phyloP scores from a whole-genome alignment of 768 basidiomycete species.

The Pleurotus sapidus region DNA sequence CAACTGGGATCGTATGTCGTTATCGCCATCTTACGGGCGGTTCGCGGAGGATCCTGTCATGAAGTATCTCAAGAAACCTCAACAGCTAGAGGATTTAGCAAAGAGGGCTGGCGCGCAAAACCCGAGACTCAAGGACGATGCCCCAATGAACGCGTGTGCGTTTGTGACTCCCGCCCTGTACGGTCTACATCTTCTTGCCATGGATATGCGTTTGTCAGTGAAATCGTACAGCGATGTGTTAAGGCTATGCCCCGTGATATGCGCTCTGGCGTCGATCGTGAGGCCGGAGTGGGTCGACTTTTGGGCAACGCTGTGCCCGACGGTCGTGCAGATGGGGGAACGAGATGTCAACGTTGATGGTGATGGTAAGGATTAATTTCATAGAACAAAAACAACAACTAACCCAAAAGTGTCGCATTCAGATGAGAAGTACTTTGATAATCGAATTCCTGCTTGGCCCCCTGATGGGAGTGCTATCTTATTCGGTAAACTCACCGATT shows the following conservation, averaged over 20 bases:
- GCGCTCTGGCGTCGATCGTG: constrained; percentile 56
- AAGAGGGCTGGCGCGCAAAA: constrained; percentile 14
- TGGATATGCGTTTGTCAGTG: constrained; percentile 60
- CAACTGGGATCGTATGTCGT: constrained; percentile 49
- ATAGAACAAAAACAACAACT: neutral
- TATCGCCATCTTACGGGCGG: constrained; percentile 38
- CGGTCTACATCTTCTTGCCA: constrained; percentile 78
- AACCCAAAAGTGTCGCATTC: constrained; percentile 9
- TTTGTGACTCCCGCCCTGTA: constrained; percentile 61
- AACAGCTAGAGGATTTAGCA: constrained; percentile 6
- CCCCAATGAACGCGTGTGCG: constrained; percentile 31
- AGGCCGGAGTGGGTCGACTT: constrained; percentile 91
- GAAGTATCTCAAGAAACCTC: constrained; percentile 33
- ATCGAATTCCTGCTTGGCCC: constrained; percentile 74
- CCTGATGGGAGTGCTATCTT: constrained; percentile 73
- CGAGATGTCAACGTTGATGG: constrained; percentile 31
- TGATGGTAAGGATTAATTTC: constrained; percentile 4
- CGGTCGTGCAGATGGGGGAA: constrained; percentile 53
- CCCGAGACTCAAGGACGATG: constrained; percentile 16
- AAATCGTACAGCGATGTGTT: constrained; percentile 54
- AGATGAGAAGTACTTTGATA: constrained; percentile 56
- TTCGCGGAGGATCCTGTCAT: constrained; percentile 63
- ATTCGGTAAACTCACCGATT: constrained; percentile 55
- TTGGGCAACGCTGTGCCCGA: constrained; percentile 83
- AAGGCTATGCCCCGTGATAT: constrained; percentile 59